These are phyloP conservation scores for Fusarium secorum DNA, from an alignment of 2,329 filamentous ascomycete species.

Conservation along the genomic window DNA sequence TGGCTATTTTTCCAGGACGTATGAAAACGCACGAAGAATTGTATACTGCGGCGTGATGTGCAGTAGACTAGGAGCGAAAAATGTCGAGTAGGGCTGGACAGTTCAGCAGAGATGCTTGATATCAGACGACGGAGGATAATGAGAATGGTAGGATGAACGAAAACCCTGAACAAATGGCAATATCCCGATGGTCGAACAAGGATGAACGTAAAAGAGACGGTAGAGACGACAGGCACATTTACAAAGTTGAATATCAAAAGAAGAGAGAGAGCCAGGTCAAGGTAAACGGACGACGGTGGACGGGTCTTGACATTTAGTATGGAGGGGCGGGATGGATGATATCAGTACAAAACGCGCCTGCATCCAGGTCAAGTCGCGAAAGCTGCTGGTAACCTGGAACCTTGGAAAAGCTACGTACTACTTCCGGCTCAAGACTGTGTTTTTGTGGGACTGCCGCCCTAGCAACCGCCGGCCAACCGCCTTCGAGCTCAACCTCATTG, in stretches of 20 bases:
- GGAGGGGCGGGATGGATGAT: constrained; percentile 37
- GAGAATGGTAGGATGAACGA: constrained; percentile 11
- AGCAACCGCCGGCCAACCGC: constrained; percentile 64
- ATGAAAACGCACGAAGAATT: constrained; percentile 30
- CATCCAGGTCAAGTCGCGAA: constrained; percentile 25
- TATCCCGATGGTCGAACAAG: constrained; percentile 19
- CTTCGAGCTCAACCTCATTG: constrained; percentile 49
- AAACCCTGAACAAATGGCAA: constrained; percentile 1
- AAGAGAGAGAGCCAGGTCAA: constrained; percentile 27
- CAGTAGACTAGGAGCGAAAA: constrained; percentile 9
- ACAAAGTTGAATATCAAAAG: constrained; percentile 1
- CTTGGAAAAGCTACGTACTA: constrained; percentile 28
- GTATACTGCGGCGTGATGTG: constrained; percentile 12
- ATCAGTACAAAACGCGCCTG: constrained; percentile 38
- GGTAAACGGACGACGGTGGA: constrained; percentile 13
- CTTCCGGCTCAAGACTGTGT: constrained; percentile 12
- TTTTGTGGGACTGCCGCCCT: constrained; percentile 15
- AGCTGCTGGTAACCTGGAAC: constrained; percentile 7
- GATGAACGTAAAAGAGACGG: constrained; percentile 23
- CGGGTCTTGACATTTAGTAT: constrained; percentile 33
- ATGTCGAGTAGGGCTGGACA: constrained; percentile 1
- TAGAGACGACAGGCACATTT: constrained; percentile 15
- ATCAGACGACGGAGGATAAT: not conserved
- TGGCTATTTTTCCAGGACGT: constrained; percentile 29
- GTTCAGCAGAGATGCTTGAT: constrained; percentile 2